phyloP scores from a whole-genome alignment of 805 yeast genomes.

The Metschnikowia koreensis region DNA sequence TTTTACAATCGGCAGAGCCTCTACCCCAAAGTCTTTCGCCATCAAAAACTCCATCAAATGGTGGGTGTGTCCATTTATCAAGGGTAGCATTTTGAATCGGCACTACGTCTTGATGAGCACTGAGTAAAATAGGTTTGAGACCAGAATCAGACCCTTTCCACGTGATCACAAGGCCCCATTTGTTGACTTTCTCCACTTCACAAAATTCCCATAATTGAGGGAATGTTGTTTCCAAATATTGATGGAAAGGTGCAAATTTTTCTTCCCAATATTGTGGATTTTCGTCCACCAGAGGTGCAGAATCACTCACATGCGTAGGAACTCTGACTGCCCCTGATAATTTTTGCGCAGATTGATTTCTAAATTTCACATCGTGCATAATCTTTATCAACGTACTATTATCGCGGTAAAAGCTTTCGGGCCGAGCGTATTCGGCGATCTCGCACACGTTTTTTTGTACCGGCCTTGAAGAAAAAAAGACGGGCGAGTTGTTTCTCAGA shows the following conservation, averaged over 20 bases:
- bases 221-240: slow-evolving; percentile 12
- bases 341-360: slow-evolving; percentile 35
- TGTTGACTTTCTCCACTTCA: slow-evolving; percentile 10
- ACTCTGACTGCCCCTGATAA: slow-evolving; percentile 59
- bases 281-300: slow-evolving; percentile 40
- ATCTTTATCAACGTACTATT: slow-evolving; percentile 18
- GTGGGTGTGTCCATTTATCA: slow-evolving; percentile 14
- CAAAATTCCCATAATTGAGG: slow-evolving; percentile 9
- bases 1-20: slow-evolving; percentile 76
- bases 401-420: slow-evolving; percentile 1
- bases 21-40: slow-evolving; percentile 62
- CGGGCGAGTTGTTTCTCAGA: neutral
- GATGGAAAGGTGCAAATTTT: slow-evolving; percentile 20
- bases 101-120: slow-evolving; percentile 17
- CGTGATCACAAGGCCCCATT: slow-evolving; percentile 12
- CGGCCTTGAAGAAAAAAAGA: neutral
- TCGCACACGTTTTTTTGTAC: neutral
- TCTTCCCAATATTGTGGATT: slow-evolving; percentile 49
- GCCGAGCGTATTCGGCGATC: slow-evolving; percentile 2
- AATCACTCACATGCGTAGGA: slow-evolving; percentile 63
- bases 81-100: slow-evolving; percentile 13
- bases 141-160: slow-evolving; percentile 13
- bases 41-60: slow-evolving; percentile 14
- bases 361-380: slow-evolving; percentile 21
- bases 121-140: slow-evolving; percentile 15